A percentile compares a stretch with the other conserved stretches of the same genome.
These are phyloP conservation scores for Vitis amurensis DNA, from an alignment of 164 flowering plant species.

Conservation along the genomic window DNA sequence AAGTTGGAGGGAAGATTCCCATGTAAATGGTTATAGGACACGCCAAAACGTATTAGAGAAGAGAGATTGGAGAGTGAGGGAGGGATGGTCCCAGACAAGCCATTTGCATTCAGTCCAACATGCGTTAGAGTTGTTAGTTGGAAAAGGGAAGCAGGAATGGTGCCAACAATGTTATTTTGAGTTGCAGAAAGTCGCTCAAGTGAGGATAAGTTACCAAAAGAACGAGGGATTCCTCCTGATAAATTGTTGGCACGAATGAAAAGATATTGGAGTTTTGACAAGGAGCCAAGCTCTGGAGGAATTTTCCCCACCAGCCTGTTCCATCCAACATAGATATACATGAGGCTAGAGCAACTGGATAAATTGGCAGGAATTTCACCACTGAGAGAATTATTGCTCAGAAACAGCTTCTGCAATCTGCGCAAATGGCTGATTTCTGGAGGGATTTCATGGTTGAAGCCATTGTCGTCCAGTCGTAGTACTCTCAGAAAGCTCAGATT, in stretches of 20 bases:
- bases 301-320: too few relatives aligned
- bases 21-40: constrained; percentile 13
- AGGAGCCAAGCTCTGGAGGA: too few relatives aligned
- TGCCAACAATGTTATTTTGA: constrained; percentile 15
- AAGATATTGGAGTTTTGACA: too few relatives aligned
- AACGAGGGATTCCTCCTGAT: too few relatives aligned
- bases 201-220: constrained; percentile 3
- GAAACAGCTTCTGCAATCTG: neutral
- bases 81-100: constrained; percentile 26
- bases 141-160: constrained; percentile 22
- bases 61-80: constrained; percentile 28
- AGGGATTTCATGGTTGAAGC: neutral
- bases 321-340: too few relatives aligned
- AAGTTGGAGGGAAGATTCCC: constrained; percentile 16
- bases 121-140: neutral
- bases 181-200: neutral
- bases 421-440: constrained; percentile 8
- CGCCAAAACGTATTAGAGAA: neutral
- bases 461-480: too few relatives aligned
- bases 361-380: constrained; percentile 7
- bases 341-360: constrained; percentile 1
- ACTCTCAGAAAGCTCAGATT: too few relatives aligned
- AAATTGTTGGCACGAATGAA: too few relatives aligned
- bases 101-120: neutral
- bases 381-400: neutral